Evolutionary conservation across 1,284 basidiomycete species (phyloP).

Genomic region (Flammula alnicola): DNA sequence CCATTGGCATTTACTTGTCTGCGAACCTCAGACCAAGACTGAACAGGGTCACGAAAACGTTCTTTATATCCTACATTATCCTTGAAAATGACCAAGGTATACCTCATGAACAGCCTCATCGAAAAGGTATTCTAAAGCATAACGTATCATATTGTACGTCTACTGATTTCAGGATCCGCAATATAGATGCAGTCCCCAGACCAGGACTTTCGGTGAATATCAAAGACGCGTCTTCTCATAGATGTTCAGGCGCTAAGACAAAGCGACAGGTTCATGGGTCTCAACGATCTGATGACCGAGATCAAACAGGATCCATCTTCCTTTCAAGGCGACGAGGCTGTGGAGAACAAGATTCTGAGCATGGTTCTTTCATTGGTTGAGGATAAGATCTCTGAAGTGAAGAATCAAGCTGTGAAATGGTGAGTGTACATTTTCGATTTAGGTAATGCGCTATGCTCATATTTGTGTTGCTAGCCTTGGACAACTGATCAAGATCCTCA

Average conservation of each 20-base stretch:
- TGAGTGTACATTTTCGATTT: conserved; percentile 41
- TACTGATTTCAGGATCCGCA: conserved; percentile 20
- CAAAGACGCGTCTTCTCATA: conserved; percentile 31
- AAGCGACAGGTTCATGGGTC: conserved; percentile 83
- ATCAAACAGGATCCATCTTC: conserved; percentile 73
- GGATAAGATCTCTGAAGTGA: conserved; percentile 97
- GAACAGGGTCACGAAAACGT: no score
- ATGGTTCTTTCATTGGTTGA: conserved; percentile 85
- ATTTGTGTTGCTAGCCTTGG: conserved; percentile 61
- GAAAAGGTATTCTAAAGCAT: conserved; percentile 63
- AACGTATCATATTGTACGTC: background rate
- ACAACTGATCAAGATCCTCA: conserved; percentile 85
- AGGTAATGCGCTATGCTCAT: background rate
- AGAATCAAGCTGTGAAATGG: conserved; percentile 97
- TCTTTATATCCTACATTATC: conserved; percentile 10
- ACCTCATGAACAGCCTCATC: conserved; percentile 79
- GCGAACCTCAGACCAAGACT: no score
- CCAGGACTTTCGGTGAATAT: conserved; percentile 76
- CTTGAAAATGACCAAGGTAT: conserved; percentile 75
- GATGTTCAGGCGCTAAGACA: conserved; percentile 15
- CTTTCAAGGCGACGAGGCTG: conserved; percentile 79
- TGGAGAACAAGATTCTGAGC: conserved; percentile 81
- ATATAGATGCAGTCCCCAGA: conserved; percentile 80
- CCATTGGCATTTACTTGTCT: no score
- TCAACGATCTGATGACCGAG: conserved; percentile 90